Base-by-base conservation (phyloP, 805 yeast genomes). In the Komagataella populi region DNA sequence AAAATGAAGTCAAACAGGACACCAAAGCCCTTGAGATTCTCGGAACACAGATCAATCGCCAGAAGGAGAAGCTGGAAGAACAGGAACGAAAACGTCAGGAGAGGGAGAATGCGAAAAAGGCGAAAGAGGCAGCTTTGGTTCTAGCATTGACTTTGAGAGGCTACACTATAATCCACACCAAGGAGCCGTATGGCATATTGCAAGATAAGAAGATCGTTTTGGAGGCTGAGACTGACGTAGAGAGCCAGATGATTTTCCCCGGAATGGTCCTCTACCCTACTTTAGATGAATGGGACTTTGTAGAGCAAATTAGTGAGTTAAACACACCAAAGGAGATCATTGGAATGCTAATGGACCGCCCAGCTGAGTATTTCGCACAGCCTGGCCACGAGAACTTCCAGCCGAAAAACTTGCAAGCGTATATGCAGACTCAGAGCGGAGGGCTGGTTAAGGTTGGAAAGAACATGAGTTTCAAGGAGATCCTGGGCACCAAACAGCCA, bases 391-490 rank as follows among this genome's bases (percentile, higher is more conserved):
- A 57, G 23, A 76, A 81, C 54, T 87, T 88, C 62, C 68, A 72
- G 0, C 64, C 76, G 3, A 78, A 76, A 55, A 76, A 76, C 51
- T 66, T 89, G 23, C 83, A 85, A 50, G 83, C 84, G 5, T 91
- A 74, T 64, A 81, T 87, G 81, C 97, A 87, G 63, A 87, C 96
- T 0, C 73, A 68, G 36, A 60, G 80, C 2, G 96, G 96, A 49
- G 97, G 97, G 0, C 72, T 91, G 54, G 82, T 88, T 47, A 88
- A 87, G 65, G 79, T 84, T 4, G 96, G 96, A 23, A 86, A 83
- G 63, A 87, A 85, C 56, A 76, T 81, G 20, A 70, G 85, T 1
- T 63, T 91, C 20, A 76, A 78, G 58, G 76, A 77, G 50, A 84
- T 83, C 0, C 71, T 91, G 55, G 74, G 79, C 68, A 73, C 78